A percentile compares a stretch with the other conserved stretches of the same genome.
phyloP scores from a whole-genome alignment of 2,329 filamentous ascomycete species.

The Elsinoe australis region DNA sequence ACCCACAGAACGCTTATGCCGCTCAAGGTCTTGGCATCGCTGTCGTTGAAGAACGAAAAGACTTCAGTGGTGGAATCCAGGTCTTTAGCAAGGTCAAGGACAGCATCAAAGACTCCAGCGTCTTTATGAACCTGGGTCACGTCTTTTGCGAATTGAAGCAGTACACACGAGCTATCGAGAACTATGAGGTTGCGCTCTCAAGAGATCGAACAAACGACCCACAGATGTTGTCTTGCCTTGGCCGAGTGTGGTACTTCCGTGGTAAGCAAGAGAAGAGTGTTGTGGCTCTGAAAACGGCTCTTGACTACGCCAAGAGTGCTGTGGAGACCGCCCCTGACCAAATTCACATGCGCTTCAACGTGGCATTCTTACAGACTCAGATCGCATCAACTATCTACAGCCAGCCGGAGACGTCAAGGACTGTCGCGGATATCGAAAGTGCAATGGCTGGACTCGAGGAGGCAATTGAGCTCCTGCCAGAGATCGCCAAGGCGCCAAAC shows the following conservation, averaged over 20 bases:
- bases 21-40: slow-evolving; percentile 94
- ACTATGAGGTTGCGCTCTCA: slow-evolving; percentile 77
- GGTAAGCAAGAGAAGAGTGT: slow-evolving; percentile 62
- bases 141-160: slow-evolving; percentile 86
- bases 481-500: slow-evolving; percentile 53
- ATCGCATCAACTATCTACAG: slow-evolving; percentile 73
- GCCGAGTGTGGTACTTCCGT: slow-evolving; percentile 77
- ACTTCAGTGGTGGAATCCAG: slow-evolving; percentile 70
- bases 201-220: slow-evolving; percentile 74
- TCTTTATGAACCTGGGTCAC: slow-evolving; percentile 90
- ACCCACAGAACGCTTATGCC: slow-evolving; percentile 90
- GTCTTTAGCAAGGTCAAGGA: slow-evolving; percentile 88
- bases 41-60: slow-evolving; percentile 87
- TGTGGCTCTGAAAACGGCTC: slow-evolving; percentile 54
- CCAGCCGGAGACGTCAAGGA: slow-evolving; percentile 67
- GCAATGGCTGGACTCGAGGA: slow-evolving; percentile 74
- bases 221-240: slow-evolving; percentile 74
- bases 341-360: slow-evolving; percentile 91
- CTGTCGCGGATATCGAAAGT: slow-evolving; percentile 69
- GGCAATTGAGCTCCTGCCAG: slow-evolving; percentile 64
- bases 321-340: slow-evolving; percentile 73
- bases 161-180: slow-evolving; percentile 84
- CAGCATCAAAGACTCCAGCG: slow-evolving; percentile 76
- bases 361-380: slow-evolving; percentile 94
- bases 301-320: slow-evolving; percentile 61